Conservation (phyloP, 2,329 filamentous ascomycete genomes). For the Dothideomycetes sp. region DNA sequence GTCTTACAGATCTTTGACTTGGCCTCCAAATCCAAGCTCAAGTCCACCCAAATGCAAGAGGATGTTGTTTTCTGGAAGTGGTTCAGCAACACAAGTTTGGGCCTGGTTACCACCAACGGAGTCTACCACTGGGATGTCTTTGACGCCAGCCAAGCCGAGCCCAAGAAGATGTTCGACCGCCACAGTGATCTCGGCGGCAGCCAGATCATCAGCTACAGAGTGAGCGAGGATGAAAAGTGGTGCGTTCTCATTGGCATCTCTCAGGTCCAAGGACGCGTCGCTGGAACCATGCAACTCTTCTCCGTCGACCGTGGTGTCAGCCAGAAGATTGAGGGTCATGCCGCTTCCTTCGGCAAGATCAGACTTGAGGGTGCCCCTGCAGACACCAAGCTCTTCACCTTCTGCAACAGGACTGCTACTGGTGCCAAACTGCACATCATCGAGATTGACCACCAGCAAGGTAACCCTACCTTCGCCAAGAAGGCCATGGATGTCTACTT, state of each 20-base stretch:
- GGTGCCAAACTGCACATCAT: slow-evolving; percentile 96
- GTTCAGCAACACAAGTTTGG: slow-evolving; percentile 82
- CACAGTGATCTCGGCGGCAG: slow-evolving; percentile 80
- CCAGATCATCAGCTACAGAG: slow-evolving; percentile 99
- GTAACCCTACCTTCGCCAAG: slow-evolving; percentile 84
- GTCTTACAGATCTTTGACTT: slow-evolving; percentile 98
- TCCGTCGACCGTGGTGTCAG: slow-evolving; percentile 93
- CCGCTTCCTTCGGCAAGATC: slow-evolving; percentile 84
- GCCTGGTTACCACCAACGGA: slow-evolving; percentile 78
- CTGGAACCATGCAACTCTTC: slow-evolving; percentile 94
- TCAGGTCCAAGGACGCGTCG: slow-evolving; percentile 82
- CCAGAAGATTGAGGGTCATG: slow-evolving; percentile 95
- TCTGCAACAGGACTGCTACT: slow-evolving; percentile 79
- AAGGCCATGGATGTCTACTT: slow-evolving; percentile 98
- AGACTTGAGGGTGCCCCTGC: slow-evolving; percentile 78
- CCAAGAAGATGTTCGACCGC: slow-evolving; percentile 88
- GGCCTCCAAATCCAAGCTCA: slow-evolving; percentile 84
- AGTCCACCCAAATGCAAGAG: slow-evolving; percentile 92
- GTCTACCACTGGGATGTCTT: slow-evolving; percentile 99
- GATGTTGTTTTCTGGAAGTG: slow-evolving; percentile 99
- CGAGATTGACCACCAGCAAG: slow-evolving; percentile 86
- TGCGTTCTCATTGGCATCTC: slow-evolving; percentile 96
- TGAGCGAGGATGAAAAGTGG: slow-evolving; percentile 94
- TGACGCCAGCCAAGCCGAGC: slow-evolving; percentile 65
- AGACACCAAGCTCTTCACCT: slow-evolving; percentile 93